phyloP scores from a whole-genome alignment of 2,329 filamentous ascomycete genomes.

The Chaetomium strumarium region DNA sequence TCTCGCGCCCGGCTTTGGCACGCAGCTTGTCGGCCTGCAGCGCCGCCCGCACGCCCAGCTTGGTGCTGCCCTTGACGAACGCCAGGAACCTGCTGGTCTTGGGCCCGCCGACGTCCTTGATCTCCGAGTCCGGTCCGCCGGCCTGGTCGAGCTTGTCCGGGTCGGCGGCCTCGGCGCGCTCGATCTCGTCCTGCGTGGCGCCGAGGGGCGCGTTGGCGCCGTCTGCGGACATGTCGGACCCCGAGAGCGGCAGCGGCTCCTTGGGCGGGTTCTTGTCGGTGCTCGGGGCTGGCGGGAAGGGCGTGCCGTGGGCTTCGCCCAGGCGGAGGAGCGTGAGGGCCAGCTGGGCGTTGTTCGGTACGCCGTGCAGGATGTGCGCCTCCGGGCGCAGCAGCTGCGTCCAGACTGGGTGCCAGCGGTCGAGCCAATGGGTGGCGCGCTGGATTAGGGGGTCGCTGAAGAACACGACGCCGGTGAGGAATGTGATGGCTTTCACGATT shows the following conservation, averaged over 20 bases:
- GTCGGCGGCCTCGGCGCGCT: neutral
- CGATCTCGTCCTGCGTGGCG: neutral
- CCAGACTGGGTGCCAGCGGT: neutral
- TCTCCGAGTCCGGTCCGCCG: neutral
- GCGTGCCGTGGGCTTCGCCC: neutral
- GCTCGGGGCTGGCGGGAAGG: neutral
- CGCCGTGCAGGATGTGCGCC: neutral
- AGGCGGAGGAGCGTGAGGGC: neutral
- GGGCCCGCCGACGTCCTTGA: neutral
- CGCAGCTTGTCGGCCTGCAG: neutral
- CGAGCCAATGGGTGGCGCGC: neutral
- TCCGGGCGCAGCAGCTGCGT: neutral
- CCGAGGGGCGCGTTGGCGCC: neutral
- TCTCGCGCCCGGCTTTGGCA: neutral
- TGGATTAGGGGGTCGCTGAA: neutral
- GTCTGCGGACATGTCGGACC: neutral
- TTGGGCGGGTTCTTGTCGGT: neutral
- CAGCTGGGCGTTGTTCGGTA: neutral
- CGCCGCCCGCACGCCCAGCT: neutral
- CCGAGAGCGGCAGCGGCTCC: neutral
- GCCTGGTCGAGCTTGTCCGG: neutral
- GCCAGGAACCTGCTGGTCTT: neutral
- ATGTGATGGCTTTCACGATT: neutral
- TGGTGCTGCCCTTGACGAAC: neutral
- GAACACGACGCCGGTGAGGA: neutral